These are phyloP conservation scores for Sarcomyxa edulis DNA, from an alignment of 768 basidiomycete genomes.

Conservation along the genomic window DNA sequence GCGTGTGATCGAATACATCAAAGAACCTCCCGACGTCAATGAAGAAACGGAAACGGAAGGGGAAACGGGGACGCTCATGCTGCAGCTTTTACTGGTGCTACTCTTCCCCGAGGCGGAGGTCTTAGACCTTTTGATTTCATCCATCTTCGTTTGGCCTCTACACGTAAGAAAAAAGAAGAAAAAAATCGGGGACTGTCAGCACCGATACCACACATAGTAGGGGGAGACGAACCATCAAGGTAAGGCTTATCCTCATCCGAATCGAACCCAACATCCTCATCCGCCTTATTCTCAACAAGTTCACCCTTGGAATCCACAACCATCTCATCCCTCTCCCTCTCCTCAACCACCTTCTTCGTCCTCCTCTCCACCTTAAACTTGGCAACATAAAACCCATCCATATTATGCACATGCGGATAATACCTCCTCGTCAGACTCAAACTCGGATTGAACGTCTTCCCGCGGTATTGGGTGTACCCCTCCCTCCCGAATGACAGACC, in stretches of 20 bases:
- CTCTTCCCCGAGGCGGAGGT: constrained; percentile 48
- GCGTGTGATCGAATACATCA: no score
- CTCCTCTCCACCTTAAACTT: constrained; percentile 94
- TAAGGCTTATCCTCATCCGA: constrained; percentile 72
- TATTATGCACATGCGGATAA: constrained; percentile 97
- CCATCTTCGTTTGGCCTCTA: constrained; percentile 69
- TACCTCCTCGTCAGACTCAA: constrained; percentile 82
- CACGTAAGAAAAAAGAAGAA: constrained; percentile 3
- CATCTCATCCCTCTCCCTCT: constrained; percentile 22
- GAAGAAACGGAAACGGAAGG: no score
- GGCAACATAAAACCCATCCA: constrained; percentile 99
- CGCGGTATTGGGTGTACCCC: constrained; percentile 87
- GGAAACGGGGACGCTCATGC: no score
- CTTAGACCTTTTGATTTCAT: constrained; percentile 75
- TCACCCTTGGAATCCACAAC: constrained; percentile 24
- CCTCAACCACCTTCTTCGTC: constrained; percentile 35
- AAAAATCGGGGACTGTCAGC: neutral
- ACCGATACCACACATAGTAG: constrained; percentile 4
- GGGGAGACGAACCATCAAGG: constrained; percentile 63
- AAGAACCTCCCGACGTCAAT: no score
- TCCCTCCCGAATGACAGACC: constrained; percentile 91
- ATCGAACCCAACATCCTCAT: constrained; percentile 58
- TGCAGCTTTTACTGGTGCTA: constrained; percentile 12
- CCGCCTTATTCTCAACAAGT: constrained; percentile 22
- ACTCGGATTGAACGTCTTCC: constrained; percentile 81